Evolutionary conservation across 352 stramenopile genomes (phyloP).

Genomic region (Pythium periplocum): DNA sequence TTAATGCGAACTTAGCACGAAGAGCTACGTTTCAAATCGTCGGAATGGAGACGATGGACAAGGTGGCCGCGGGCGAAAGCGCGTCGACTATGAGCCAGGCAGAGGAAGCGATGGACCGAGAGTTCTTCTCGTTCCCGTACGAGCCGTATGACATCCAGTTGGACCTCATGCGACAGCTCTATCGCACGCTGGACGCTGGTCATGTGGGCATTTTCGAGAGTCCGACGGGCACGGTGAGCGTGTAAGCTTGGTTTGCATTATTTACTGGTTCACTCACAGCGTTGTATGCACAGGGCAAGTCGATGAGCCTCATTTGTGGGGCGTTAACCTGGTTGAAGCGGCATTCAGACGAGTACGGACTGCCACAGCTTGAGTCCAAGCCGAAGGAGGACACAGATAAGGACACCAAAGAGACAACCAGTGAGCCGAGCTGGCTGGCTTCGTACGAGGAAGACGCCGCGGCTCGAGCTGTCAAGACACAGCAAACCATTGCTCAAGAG

Average conservation of each 20-base stretch:
- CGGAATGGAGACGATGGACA: too few relatives aligned
- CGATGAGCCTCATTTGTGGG: constrained; percentile 89
- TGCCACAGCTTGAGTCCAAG: constrained; percentile 21
- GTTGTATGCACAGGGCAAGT: constrained; percentile 67
- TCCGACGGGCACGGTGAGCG: constrained; percentile 79
- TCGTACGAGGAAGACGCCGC: constrained; percentile 49
- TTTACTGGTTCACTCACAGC: too few relatives aligned
- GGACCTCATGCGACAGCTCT: constrained; percentile 86
- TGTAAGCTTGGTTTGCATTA: not conserved
- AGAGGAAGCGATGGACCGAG: constrained; percentile 23
- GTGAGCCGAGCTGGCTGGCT: constrained; percentile 54
- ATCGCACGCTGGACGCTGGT: constrained; percentile 63
- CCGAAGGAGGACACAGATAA: constrained; percentile 1
- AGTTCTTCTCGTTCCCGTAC: constrained; percentile 88
- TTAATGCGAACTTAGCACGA: too few relatives aligned
- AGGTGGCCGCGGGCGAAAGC: too few relatives aligned
- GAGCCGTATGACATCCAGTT: constrained; percentile 88
- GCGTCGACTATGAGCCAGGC: too few relatives aligned
- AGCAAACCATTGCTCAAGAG: constrained; percentile 34
- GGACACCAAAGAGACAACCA: constrained; percentile 4
- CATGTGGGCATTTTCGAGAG: constrained; percentile 92
- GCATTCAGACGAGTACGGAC: constrained; percentile 71
- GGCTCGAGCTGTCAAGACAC: constrained; percentile 34
- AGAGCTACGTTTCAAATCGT: too few relatives aligned
- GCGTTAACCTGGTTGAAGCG: constrained; percentile 77